Evolutionary conservation across 371 early-diverging fungal genomes (phyloP).

Genomic region (Encephalitozoon romaleae): DNA sequence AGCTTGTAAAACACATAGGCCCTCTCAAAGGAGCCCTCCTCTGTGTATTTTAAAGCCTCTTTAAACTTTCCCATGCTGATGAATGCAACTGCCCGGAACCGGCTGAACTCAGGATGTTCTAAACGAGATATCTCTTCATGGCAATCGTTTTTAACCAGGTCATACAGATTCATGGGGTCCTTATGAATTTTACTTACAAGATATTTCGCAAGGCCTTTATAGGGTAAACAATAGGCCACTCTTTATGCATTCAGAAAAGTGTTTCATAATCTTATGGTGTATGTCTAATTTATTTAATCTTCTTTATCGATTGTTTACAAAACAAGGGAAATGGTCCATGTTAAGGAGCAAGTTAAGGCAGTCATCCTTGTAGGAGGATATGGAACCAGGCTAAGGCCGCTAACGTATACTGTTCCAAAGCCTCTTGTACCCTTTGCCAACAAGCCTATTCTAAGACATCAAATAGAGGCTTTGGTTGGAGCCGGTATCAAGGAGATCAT

Average conservation of each 20-base stretch:
- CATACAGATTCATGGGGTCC: background rate
- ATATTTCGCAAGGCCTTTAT: background rate
- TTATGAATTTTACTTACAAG: background rate
- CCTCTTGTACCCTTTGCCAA: conserved; percentile 96
- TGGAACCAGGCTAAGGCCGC: conserved; percentile 91
- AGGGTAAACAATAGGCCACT: too few species aligned
- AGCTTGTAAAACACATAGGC: conserved; percentile 47
- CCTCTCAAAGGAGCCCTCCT: conserved; percentile 40
- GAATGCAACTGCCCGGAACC: conserved; percentile 33
- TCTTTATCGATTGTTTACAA: conserved; percentile 10
- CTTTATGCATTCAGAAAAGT: background rate
- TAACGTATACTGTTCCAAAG: conserved; percentile 91
- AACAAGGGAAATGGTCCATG: conserved; percentile 15
- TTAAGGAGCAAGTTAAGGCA: conserved; percentile 65
- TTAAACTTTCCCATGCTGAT: conserved; percentile 40
- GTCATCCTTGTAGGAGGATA: conserved; percentile 96
- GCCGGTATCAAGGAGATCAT: conserved; percentile 91
- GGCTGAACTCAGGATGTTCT: background rate
- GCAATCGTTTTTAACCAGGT: conserved; percentile 17
- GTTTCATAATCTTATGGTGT: background rate
- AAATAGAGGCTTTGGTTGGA: conserved; percentile 87
- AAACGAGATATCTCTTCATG: conserved; percentile 36
- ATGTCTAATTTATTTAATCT: background rate
- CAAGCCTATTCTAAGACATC: conserved; percentile 94
- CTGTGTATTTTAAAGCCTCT: conserved; percentile 32